Base-by-base conservation (phyloP, 1,284 basidiomycete genomes). In the Leccinum angustisporum region DNA sequence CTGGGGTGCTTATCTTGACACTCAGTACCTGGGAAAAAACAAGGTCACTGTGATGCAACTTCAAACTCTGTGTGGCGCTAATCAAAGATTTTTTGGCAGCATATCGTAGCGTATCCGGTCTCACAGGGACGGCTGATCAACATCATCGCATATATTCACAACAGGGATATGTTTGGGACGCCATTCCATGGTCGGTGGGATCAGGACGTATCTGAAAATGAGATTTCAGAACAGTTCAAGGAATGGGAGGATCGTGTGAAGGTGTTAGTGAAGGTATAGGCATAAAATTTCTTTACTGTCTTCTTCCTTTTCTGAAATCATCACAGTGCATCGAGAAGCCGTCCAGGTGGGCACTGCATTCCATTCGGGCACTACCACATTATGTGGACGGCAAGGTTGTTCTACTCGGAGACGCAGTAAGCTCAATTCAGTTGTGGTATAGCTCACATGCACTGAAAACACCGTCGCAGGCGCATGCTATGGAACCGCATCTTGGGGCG, bases 11-110 rank as follows among this genome's bases (percentile, higher is more conserved):
- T 11, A 65, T 36, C 31, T 11, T 4, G 34, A 21, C 46, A 46
- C 40, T n/a, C 60, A 83, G 81, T 79, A 81, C 61, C 66, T 79
- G 8, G 81, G 80, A 30, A 79, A 75, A 59, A 68, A 78, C 31
- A 57, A 77, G 77, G 58, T 81, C 81, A 36, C 50, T 79, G 78
- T 3, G 0, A 48, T 7, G 36, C 36, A 66, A 48, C 14, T 40
- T 36, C 2, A 9, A 13, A 5, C 4, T 0, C 30, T 38, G 27
- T 9, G 6, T 21, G 8, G 5, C 13, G n/a, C 53, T 11, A 14
- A 51, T 54, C 60, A 18, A 67, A 16, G 2, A 10, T 21, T 4
- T 10, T 4, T 16, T 8, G 38, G 6, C 59, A 83, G 82, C 77
- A 83, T 67, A 60, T 82, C 31, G 6, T 54, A 11, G 21, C 76